Percentiles rank a stretch among this genome's conserved stretches.
phyloP scores from a whole-genome alignment of 192 early-diverging fungal species.

The Chytriomyces sp. region DNA sequence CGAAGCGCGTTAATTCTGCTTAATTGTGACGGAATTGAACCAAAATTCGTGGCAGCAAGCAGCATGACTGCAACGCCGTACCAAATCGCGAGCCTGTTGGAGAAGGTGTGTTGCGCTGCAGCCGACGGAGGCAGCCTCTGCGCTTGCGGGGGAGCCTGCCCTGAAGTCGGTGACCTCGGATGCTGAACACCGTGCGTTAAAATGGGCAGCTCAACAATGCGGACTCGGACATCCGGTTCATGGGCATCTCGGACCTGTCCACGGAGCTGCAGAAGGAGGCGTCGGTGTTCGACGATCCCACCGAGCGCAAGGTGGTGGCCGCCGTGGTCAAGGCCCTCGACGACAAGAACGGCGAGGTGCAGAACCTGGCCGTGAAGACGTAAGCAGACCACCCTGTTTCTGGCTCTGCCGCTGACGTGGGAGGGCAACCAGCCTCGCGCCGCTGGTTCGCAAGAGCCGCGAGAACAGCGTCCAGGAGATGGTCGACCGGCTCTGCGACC shows the following conservation, averaged over 20 bases:
- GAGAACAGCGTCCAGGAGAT: conserved; percentile 70
- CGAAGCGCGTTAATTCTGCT: neutral
- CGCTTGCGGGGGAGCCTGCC: too few species aligned
- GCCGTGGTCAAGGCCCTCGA: conserved; percentile 65
- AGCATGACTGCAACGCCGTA: neutral
- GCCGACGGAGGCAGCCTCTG: neutral
- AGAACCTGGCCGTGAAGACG: conserved; percentile 76
- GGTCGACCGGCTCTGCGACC: conserved; percentile 69
- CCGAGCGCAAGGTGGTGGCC: conserved; percentile 51
- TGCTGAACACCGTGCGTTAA: neutral
- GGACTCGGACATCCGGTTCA: conserved; percentile 86
- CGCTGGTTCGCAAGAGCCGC: conserved; percentile 74
- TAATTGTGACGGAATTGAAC: neutral
- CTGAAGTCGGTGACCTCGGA: too few species aligned
- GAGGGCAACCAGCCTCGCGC: conserved; percentile 59
- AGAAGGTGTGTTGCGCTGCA: neutral
- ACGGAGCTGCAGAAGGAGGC: conserved; percentile 67
- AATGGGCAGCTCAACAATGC: conserved; percentile 54
- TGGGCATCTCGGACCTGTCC: conserved; percentile 81
- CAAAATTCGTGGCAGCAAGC: neutral
- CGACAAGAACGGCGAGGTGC: conserved; percentile 85
- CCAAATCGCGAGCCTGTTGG: neutral
- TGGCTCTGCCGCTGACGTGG: neutral
- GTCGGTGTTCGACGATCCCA: conserved; percentile 58
- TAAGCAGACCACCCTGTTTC: conserved; percentile 25